Evolutionary conservation across 306 rosid genomes (phyloP).

Genomic region (Senna siamea): DNA sequence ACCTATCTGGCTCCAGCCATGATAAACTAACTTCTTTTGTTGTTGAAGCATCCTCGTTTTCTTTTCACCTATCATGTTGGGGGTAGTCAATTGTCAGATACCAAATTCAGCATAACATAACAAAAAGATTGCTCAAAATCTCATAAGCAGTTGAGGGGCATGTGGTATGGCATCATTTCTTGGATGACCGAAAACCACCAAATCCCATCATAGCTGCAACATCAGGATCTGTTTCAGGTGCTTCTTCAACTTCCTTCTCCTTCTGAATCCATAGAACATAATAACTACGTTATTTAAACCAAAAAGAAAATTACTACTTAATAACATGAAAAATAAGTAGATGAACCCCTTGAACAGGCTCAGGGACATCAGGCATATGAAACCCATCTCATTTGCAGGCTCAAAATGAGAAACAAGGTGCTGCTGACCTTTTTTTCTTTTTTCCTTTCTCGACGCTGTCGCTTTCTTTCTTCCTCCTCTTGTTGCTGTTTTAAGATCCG

Average conservation of each 20-base stretch:
- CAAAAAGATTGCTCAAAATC: constrained; percentile 30
- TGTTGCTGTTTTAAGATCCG: constrained; percentile 91
- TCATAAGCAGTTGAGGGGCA: constrained; percentile 1
- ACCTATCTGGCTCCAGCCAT: constrained; percentile 12
- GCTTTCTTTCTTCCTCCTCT: constrained; percentile 95
- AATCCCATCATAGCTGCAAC: constrained; percentile 99
- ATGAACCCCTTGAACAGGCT: not conserved
- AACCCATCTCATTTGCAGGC: not conserved
- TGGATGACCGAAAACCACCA: constrained; percentile 87
- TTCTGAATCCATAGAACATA: constrained; percentile 55
- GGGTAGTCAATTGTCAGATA: not conserved
- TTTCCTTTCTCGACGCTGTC: constrained; percentile 88
- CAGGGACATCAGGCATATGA: not conserved
- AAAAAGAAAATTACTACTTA: not conserved
- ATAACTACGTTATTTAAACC: constrained; percentile 8
- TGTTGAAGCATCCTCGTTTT: constrained; percentile 1
- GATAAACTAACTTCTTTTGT: not conserved
- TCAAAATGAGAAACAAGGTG: constrained; percentile 25
- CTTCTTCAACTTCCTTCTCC: constrained; percentile 78
- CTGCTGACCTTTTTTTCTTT: constrained; percentile 83
- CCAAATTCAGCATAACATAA: constrained; percentile 38
- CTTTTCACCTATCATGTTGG: constrained; percentile 24
- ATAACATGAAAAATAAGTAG: not conserved
- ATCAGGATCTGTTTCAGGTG: constrained; percentile 84
- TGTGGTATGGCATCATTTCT: constrained; percentile 54